phyloP scores from a whole-genome alignment of 257 asterid species.

The Penstemon newberryi region DNA sequence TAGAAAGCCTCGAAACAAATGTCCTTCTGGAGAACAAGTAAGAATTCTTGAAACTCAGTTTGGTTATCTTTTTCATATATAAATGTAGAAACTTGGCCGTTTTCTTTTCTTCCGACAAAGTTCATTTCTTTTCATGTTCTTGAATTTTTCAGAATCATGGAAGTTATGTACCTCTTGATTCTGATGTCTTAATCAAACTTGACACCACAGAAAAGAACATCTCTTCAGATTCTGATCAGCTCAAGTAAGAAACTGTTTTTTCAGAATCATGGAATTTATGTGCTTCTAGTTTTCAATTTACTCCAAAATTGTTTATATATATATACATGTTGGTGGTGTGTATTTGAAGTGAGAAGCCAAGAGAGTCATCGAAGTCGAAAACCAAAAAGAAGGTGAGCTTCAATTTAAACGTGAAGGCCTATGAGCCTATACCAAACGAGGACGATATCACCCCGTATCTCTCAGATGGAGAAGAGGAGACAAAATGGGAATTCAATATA shows the following conservation, averaged over 20 bases:
- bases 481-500: slow-evolving; percentile 40
- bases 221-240: slow-evolving; percentile 32
- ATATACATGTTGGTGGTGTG: neutral
- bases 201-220: slow-evolving; percentile 32
- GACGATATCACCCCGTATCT: slow-evolving; percentile 33
- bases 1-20: slow-evolving; percentile 36
- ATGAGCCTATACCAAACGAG: slow-evolving; percentile 54
- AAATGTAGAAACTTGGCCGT: neutral
- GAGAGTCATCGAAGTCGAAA: slow-evolving; percentile 41
- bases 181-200: slow-evolving; percentile 35
- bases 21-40: slow-evolving; percentile 39
- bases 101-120: neutral
- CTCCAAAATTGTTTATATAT: neutral
- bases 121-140: neutral
- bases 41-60: slow-evolving; percentile 7
- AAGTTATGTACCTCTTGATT: slow-evolving; percentile 64
- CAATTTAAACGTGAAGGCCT: slow-evolving; percentile 63
- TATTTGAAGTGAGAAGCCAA: slow-evolving; percentile 45
- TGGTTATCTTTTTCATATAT: neutral
- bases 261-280: neutral
- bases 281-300: no score
- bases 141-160: slow-evolving; percentile 40
- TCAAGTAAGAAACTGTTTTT: slow-evolving; percentile 34
- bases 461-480: slow-evolving; percentile 44
- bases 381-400: slow-evolving; percentile 72